phyloP scores from a whole-genome alignment of 2,329 filamentous ascomycete genomes.

The Beauveria medogensis region DNA sequence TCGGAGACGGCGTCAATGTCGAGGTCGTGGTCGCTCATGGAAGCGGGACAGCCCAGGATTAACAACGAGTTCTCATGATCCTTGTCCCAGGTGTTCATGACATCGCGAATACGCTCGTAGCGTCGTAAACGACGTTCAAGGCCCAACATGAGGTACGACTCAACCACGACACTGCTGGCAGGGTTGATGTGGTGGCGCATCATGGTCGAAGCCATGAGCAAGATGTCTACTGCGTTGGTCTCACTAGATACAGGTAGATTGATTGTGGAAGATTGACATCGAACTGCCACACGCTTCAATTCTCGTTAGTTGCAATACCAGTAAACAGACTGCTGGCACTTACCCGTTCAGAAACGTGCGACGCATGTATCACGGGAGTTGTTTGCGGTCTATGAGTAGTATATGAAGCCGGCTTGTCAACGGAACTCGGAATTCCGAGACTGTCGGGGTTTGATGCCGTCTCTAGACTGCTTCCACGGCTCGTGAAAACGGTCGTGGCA shows the following conservation, averaged over 20 bases:
- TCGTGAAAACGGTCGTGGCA: constrained; percentile 28
- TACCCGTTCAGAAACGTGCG: constrained; percentile 55
- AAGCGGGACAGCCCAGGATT: constrained; percentile 51
- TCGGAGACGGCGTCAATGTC: constrained; percentile 56
- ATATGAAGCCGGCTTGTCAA: background rate
- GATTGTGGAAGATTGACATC: constrained; percentile 61
- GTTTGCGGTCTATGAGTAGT: background rate
- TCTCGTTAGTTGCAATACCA: background rate
- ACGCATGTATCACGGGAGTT: background rate
- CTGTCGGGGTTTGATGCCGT: constrained; percentile 14
- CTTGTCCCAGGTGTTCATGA: constrained; percentile 87
- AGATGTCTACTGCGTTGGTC: constrained; percentile 66
- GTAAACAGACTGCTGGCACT: constrained; percentile 26
- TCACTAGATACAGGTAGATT: constrained; percentile 64
- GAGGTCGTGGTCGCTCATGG: constrained; percentile 52
- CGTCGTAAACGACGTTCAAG: constrained; percentile 74
- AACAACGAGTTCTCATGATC: constrained; percentile 70
- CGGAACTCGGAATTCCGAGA: background rate
- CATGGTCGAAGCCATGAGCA: constrained; percentile 56
- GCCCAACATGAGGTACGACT: constrained; percentile 67
- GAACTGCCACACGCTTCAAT: constrained; percentile 57
- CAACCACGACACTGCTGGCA: constrained; percentile 61
- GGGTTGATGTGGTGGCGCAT: constrained; percentile 58
- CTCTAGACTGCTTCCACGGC: constrained; percentile 26
- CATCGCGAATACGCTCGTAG: constrained; percentile 79